Percentiles rank a stretch among this genome's conserved stretches.
Conservation (phyloP, 1,284 basidiomycete genomes). For the Tremellales sp. region DNA sequence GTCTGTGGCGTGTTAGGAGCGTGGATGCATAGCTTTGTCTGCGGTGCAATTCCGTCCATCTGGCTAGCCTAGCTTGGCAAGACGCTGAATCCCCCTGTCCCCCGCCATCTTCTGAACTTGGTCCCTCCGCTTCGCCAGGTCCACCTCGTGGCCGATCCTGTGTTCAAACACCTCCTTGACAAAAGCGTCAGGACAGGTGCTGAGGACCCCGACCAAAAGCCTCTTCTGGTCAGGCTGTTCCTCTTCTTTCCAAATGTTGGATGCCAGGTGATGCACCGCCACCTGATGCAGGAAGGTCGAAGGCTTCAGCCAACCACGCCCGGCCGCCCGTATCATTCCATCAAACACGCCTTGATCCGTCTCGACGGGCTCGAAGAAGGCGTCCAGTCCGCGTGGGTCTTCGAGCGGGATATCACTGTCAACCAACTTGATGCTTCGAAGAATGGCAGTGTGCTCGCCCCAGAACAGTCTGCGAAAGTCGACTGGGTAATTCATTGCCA, state of each 20-base stretch:
- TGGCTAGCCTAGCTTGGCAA: not conserved
- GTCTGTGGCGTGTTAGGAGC: no score
- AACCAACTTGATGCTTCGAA: slow-evolving; percentile 56
- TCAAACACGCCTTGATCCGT: slow-evolving; percentile 62
- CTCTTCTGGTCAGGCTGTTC: not conserved
- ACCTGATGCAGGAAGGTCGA: slow-evolving; percentile 61
- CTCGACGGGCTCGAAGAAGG: slow-evolving; percentile 71
- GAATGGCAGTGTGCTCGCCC: slow-evolving; percentile 64
- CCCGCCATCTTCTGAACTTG: not conserved
- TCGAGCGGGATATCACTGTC: slow-evolving; percentile 31
- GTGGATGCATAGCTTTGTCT: no score
- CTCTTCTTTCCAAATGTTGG: slow-evolving; percentile 59
- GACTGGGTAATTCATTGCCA: slow-evolving; percentile 61
- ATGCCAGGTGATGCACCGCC: slow-evolving; percentile 75
- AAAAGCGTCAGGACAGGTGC: not conserved
- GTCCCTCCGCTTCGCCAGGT: not conserved
- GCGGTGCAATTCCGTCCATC: no score
- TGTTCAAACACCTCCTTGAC: not conserved
- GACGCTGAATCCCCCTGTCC: not conserved
- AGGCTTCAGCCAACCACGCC: slow-evolving; percentile 38
- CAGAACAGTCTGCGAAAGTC: slow-evolving; percentile 85
- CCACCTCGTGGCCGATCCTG: not conserved
- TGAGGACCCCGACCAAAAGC: not conserved
- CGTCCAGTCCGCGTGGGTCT: slow-evolving; percentile 50
- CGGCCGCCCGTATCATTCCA: slow-evolving; percentile 48